Conservation (phyloP, 495 filamentous ascomycete species). For the Hyaloscypha bicolor region DNA sequence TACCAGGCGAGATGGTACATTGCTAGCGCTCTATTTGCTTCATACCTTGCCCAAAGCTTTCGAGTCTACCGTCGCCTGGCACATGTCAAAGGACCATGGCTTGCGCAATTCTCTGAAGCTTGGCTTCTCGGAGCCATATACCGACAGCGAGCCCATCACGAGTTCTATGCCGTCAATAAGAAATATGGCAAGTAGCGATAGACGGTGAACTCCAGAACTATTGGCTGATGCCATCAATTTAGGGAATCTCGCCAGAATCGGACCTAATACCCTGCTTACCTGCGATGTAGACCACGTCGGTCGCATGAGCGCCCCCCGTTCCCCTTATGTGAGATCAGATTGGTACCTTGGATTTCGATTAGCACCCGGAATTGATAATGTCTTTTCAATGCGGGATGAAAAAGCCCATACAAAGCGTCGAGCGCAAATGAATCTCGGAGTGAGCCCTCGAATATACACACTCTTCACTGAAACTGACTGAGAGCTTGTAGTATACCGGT, state of each 20-base stretch:
- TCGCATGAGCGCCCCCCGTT: conserved; percentile 40
- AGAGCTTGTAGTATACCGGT: conserved; percentile 38
- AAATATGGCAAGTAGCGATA: not conserved
- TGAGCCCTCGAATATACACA: conserved; percentile 26
- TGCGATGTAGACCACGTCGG: conserved; percentile 39
- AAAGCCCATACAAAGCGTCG: conserved; percentile 38
- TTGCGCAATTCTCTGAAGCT: not conserved
- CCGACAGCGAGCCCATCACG: not conserved
- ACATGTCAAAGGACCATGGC: not conserved
- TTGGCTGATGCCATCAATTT: not conserved
- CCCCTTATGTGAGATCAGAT: conserved; percentile 35
- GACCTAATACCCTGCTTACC: conserved; percentile 44
- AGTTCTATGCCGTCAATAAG: not conserved
- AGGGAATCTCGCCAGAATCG: conserved; percentile 45
- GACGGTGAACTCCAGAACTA: not conserved
- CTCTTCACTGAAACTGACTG: not conserved
- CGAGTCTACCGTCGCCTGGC: not conserved
- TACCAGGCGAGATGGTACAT: too few species aligned
- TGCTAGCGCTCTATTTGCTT: too few species aligned
- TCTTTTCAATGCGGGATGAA: conserved; percentile 39
- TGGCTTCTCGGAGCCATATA: conserved; percentile 21
- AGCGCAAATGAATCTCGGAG: conserved; percentile 39
- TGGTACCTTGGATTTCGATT: conserved; percentile 37
- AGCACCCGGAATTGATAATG: conserved; percentile 39
- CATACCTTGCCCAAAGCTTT: not conserved